Base-by-base conservation (phyloP, 805 yeast species). In the Yamadazyma scolyti region DNA sequence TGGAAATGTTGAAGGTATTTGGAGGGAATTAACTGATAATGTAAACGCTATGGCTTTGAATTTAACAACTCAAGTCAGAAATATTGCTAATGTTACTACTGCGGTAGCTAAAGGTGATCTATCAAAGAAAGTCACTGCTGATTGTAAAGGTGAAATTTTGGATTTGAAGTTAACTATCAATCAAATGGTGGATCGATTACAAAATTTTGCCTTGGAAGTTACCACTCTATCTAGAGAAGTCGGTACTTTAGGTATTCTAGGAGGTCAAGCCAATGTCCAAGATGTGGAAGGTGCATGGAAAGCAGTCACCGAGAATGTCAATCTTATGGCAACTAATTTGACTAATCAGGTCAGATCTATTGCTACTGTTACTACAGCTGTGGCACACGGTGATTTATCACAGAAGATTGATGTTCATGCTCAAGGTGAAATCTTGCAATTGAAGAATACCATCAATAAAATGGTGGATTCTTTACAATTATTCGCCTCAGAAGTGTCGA, bases 401-500 rank as follows among this genome's bases (percentile, higher is more conserved):
- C 89, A 82, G 50, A 86, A 86, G 57, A 86, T 86, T 57, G 85
- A 77, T 40, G 95, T 86, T 16, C 90, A 80, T 47, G 95, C 95
- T 7, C 90, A 85, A 54, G 95, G 95, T 32, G 95, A 86, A 52
- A 85, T 86, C 46, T 68, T 86, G 45, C 93, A 88, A 40, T 72
- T 86, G 57, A 86, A 86, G 50, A 74, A 80, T 39, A 86, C 96
- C 6, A 86, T 86, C 60, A 86, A 86, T 56, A 84, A 83, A 65
- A 86, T 86, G 96, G 95, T 86, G 68, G 95, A 86, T 54, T 78
- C 93, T 26, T 73, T 86, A 48, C 93, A 84, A 54, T 78, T 85
- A 30, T 86, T 86, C 54, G 95, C 94, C 7, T 75, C 81, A 17
- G 96, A 86, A 58, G 96, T 86, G 34, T 79, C 95, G 1, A 73